Percentiles rank a stretch among this genome's conserved stretches.
Conservation (phyloP, 257 asterid species). For the Solanum chaucha region DNA sequence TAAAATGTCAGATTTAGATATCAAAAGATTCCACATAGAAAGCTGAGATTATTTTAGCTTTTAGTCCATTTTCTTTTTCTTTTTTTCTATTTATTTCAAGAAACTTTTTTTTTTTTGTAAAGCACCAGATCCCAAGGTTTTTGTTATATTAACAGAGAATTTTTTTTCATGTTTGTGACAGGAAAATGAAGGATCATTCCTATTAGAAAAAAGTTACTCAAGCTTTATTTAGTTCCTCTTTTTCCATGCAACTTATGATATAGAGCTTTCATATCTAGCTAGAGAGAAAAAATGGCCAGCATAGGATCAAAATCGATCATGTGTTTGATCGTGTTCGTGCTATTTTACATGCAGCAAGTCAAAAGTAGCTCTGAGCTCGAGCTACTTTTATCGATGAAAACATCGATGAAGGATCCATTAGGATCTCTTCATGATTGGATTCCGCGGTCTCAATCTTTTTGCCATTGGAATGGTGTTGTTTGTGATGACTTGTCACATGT, state of each 20-base stretch:
- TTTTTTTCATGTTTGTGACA: constrained; percentile 18
- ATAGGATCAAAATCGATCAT: constrained; percentile 8
- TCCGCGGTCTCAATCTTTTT: constrained; percentile 25
- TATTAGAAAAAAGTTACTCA: constrained; percentile 15
- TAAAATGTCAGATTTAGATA: constrained; percentile 11
- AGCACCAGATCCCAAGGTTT: constrained; percentile 43
- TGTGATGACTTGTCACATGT: constrained; percentile 50
- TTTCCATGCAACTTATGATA: not conserved
- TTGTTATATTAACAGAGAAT: constrained; percentile 7
- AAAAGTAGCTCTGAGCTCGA: constrained; percentile 28
- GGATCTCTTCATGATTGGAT: constrained; percentile 47
- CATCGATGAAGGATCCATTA: constrained; percentile 39
- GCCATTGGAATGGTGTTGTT: constrained; percentile 66
- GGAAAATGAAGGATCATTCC: constrained; percentile 28
- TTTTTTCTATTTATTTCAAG: not conserved
- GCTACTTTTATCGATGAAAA: constrained; percentile 40
- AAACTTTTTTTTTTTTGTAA: not conserved
- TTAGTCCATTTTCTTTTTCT: not conserved
- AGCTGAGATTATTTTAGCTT: constrained; percentile 22
- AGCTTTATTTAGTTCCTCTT: constrained; percentile 2
- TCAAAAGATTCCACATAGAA: constrained; percentile 25
- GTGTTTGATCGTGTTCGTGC: constrained; percentile 13
- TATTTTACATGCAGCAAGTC: constrained; percentile 28
- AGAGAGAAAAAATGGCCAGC: constrained; percentile 19
- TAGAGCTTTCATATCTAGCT: not conserved